Conservation (phyloP, 345 rosid species). For the Hirschfeldia incana region DNA sequence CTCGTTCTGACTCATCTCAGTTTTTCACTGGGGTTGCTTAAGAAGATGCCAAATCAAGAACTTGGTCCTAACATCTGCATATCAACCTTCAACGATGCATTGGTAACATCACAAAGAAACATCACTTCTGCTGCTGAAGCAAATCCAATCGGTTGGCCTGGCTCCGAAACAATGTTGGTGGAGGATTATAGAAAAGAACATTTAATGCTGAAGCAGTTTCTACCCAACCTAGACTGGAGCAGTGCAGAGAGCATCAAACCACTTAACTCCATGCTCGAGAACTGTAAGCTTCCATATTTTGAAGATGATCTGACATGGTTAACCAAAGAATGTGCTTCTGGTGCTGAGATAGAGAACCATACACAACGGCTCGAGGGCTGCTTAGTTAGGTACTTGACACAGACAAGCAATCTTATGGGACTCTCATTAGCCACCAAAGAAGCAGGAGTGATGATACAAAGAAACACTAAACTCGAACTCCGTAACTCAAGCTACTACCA, state of each 20-base stretch:
- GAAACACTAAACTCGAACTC: slow-evolving; percentile 69
- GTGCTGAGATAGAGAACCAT: slow-evolving; percentile 54
- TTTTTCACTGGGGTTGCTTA: slow-evolving; percentile 53
- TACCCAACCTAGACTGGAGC: slow-evolving; percentile 82
- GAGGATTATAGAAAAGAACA: slow-evolving; percentile 46
- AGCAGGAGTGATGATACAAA: slow-evolving; percentile 66
- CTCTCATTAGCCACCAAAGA: slow-evolving; percentile 62
- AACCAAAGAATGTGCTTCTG: slow-evolving; percentile 45
- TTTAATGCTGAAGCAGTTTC: slow-evolving; percentile 46
- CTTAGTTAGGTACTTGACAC: slow-evolving; percentile 61
- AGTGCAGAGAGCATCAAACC: slow-evolving; percentile 47
- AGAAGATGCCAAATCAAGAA: slow-evolving; percentile 46
- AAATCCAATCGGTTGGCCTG: slow-evolving; percentile 72
- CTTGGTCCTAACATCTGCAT: slow-evolving; percentile 65
- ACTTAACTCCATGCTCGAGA: slow-evolving; percentile 45
- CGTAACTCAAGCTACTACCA: slow-evolving; percentile 49
- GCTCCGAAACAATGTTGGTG: slow-evolving; percentile 67
- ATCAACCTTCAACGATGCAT: slow-evolving; percentile 74
- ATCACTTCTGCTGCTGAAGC: slow-evolving; percentile 60
- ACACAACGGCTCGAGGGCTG: slow-evolving; percentile 57
- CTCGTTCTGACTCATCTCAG: slow-evolving; percentile 60
- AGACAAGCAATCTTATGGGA: slow-evolving; percentile 66
- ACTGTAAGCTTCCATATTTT: slow-evolving; percentile 67
- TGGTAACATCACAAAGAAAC: slow-evolving; percentile 55
- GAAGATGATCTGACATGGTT: slow-evolving; percentile 58